These are phyloP conservation scores for Aristolochia contorta DNA, from an alignment of 164 flowering plant species.

Conservation along the genomic window DNA sequence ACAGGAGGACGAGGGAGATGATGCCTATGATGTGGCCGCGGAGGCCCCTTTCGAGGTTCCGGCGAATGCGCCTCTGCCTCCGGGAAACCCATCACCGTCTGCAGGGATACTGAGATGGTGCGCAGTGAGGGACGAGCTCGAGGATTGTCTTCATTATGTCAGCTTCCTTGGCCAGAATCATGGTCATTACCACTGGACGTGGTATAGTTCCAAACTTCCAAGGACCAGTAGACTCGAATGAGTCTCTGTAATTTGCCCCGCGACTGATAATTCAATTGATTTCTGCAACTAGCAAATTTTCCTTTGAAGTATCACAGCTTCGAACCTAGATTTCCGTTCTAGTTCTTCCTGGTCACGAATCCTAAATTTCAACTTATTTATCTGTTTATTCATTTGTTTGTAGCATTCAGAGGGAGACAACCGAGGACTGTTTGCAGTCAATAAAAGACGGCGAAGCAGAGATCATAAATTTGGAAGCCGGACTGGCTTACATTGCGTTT, in stretches of 20 bases:
- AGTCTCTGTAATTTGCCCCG: no score
- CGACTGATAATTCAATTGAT: no score
- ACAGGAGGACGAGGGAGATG: neutral
- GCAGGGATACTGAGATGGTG: conserved; percentile 11
- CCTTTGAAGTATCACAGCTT: no score
- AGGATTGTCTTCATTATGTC: conserved; percentile 10
- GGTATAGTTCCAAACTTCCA: no score
- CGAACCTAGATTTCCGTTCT: neutral
- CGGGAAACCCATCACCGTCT: no score
- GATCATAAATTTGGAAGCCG: conserved; percentile 21
- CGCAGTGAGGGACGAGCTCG: conserved; percentile 12
- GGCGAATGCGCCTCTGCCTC: neutral
- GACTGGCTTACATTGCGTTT: conserved; percentile 22
- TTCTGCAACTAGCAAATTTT: no score
- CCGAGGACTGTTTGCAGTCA: conserved; percentile 14
- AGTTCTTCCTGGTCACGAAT: neutral
- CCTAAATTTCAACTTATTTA: neutral
- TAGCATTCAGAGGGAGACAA: conserved; percentile 15
- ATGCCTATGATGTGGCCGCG: neutral
- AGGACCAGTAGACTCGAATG: no score
- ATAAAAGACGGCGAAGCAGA: conserved; percentile 19
- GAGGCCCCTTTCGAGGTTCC: no score
- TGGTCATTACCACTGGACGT: conserved; percentile 9
- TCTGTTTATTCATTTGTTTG: neutral
- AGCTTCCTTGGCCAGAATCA: conserved; percentile 3